A percentile compares a stretch with the other conserved stretches of the same genome.
phyloP scores from a whole-genome alignment of 23 red algal species.

The Gracilaria caudata region DNA sequence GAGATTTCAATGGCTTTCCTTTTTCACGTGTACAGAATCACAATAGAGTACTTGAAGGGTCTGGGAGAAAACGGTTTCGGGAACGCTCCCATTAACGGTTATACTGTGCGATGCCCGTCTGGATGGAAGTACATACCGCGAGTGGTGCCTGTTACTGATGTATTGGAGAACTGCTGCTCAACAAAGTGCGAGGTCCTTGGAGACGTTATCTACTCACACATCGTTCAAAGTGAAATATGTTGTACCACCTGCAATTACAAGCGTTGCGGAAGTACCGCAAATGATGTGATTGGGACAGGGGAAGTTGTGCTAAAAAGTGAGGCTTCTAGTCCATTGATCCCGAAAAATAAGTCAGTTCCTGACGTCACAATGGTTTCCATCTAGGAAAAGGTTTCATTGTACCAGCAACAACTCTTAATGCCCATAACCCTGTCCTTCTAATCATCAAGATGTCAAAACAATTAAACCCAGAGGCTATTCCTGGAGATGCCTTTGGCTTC shows the following conservation, averaged over 20 bases:
- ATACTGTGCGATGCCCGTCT: not conserved
- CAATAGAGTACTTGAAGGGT: not conserved
- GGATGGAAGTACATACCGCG: constrained; percentile 16
- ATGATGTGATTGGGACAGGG: not conserved
- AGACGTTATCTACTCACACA: not conserved
- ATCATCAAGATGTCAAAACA: too few relatives aligned
- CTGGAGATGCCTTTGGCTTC: too few relatives aligned
- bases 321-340: not conserved
- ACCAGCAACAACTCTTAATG: too few relatives aligned
- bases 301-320: not conserved
- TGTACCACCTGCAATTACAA: not conserved
- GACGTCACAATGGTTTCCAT: constrained; percentile 17
- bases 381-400: not conserved
- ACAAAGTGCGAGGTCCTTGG: not conserved
- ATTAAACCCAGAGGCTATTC: too few relatives aligned
- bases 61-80: not conserved
- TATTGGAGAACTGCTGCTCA: constrained; percentile 19
- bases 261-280: not conserved
- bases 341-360: not conserved
- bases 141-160: not conserved
- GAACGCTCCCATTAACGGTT: not conserved
- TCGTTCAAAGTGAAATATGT: constrained; percentile 25
- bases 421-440: too few relatives aligned
- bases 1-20: not conserved
- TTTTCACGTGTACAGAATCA: not conserved